Base-by-base conservation (phyloP, 371 early-diverging fungal species). In the Circinella umbellata region DNA sequence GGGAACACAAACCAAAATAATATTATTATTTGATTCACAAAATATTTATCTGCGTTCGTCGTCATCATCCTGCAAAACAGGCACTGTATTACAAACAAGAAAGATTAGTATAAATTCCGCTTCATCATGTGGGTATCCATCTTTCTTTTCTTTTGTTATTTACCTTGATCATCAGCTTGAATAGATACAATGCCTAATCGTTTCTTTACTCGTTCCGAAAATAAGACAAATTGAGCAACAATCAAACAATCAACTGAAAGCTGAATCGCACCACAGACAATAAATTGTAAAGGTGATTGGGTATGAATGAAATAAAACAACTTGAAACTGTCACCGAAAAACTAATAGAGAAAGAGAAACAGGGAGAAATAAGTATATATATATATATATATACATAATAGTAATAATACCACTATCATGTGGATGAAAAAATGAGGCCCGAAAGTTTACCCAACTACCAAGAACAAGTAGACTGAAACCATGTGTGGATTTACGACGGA, bases 301-400 rank as follows among this genome's bases (percentile, higher is more conserved):
- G 82, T 85, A 51, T 69, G 76, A 27, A 87, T 78, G 65, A 88
- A 90, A 63, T 89, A 89, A 70, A 82, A 84, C 9, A 87, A 74
- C 73, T 90, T 90, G 75, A 89, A 89, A 8, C 84, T 73, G 68
- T 90, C 91, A n/a, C 91, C 91, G 39, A 86, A 46, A 20, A 88
- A 81, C 90, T 81, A 71, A 13, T 3, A 15, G 15, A 42, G 11
- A 42, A 11, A 1, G 11, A 42, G 11, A 42, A 42, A 11, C 0
- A 9, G 11, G 42, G 27, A 27, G 27, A 27, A 27, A 27, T 27
- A 27, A 27, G 27, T 2, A 27, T 27, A 27, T 27, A 27, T 27
- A 27, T 27, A 27, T 27, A n/a, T n/a, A n/a, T n/a, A n/a, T n/a
- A n/a, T n/a, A n/a, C n/a, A n/a, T n/a, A n/a, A n/a, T 27, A 27